phyloP scores from a whole-genome alignment of 75 land plant species.

The Azolla pinnata region DNA sequence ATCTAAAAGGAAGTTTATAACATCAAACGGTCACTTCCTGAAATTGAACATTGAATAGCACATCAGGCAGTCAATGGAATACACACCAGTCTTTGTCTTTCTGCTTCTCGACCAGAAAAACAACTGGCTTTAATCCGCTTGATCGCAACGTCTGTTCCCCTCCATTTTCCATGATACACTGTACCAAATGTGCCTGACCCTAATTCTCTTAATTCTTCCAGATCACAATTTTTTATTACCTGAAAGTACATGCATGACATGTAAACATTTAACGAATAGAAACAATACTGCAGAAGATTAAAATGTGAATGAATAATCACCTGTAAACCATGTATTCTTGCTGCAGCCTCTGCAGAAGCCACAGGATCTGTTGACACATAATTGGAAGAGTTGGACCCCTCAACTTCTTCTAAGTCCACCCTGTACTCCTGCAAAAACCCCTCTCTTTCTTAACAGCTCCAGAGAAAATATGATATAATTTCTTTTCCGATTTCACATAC shows the following conservation, averaged over 20 bases:
- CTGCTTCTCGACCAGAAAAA: conserved; percentile 54
- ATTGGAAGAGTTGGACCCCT: not conserved
- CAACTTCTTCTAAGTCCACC: no score
- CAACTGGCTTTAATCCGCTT: conserved; percentile 67
- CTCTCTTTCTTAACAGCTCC: no score
- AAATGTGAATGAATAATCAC: conserved; percentile 22
- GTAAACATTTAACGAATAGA: not conserved
- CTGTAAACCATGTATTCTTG: conserved; percentile 69
- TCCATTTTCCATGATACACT: conserved; percentile 87
- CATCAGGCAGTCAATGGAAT: no score
- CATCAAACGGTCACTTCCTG: not conserved
- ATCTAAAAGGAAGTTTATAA: conserved; percentile 28
- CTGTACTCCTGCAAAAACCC: no score
- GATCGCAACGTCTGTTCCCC: conserved; percentile 67
- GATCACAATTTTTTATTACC: conserved; percentile 57
- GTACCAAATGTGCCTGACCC: conserved; percentile 83
- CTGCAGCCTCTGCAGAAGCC: conserved; percentile 54
- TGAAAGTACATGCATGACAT: conserved; percentile 9
- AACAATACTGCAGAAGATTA: no score
- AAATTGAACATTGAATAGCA: no score
- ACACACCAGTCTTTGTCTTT: conserved; percentile 54
- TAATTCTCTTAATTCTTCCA: conserved; percentile 58
- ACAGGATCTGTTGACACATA: not conserved
- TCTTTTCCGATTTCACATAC: no score
- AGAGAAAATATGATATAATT: no score